These are phyloP conservation scores for Cryptosporidium ubiquitum DNA, from an alignment of 169 alveolate species.

Conservation along the genomic window DNA sequence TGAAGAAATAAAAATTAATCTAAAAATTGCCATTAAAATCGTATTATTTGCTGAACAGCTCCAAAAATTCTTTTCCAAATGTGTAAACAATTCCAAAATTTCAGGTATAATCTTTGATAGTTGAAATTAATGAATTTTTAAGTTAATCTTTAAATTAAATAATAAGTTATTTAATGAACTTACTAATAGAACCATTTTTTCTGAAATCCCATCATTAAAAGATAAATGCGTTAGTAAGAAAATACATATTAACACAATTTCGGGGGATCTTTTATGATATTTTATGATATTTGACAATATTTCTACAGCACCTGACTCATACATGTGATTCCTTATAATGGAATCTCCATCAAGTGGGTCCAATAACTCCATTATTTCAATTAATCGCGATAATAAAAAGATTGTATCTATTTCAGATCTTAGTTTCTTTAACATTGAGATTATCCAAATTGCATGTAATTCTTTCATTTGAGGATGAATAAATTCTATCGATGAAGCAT, in stretches of 20 bases:
- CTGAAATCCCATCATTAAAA: constrained; percentile 66
- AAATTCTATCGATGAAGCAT: background rate
- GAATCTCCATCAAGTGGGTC: constrained; percentile 60
- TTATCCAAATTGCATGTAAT: constrained; percentile 52
- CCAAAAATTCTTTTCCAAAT: background rate
- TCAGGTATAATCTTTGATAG: constrained; percentile 36
- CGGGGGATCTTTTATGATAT: constrained; percentile 19
- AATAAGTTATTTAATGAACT: constrained; percentile 24
- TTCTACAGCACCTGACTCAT: constrained; percentile 69
- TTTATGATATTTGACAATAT: constrained; percentile 11
- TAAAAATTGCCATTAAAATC: constrained; percentile 39
- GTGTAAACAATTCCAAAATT: constrained; percentile 16
- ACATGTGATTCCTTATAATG: constrained; percentile 34
- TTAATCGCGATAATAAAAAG: constrained; percentile 46
- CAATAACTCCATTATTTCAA: constrained; percentile 44
- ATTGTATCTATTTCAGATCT: constrained; percentile 56
- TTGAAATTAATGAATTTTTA: background rate
- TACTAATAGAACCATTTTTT: constrained; percentile 31
- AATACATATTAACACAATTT: constrained; percentile 29
- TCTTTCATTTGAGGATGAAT: constrained; percentile 43
- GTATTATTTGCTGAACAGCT: constrained; percentile 6
- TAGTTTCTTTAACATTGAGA: constrained; percentile 40
- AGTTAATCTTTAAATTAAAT: background rate
- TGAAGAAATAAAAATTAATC: constrained; percentile 53
- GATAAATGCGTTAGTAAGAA: constrained; percentile 23